phyloP scores from a whole-genome alignment of 768 basidiomycete genomes.

The Lactarius pseudohatsudake region DNA sequence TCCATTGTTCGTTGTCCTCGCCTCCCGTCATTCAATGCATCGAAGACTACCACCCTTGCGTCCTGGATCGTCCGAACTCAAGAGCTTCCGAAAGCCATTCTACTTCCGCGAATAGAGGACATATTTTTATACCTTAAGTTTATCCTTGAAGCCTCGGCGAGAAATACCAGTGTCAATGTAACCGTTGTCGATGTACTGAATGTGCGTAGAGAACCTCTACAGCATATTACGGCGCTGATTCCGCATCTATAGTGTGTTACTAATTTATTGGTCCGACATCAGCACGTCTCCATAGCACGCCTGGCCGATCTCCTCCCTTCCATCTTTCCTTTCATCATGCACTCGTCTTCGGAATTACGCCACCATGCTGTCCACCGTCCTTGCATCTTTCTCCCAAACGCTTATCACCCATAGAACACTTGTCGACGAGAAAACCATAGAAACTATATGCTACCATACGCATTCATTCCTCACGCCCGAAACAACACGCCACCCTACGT shows the following conservation, averaged over 20 bases:
- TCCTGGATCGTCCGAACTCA: slow-evolving; percentile 23
- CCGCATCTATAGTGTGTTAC: slow-evolving; percentile 14
- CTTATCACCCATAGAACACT: slow-evolving; percentile 11
- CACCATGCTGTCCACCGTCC: slow-evolving; percentile 17
- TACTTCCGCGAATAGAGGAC: slow-evolving; percentile 16
- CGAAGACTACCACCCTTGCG: slow-evolving; percentile 15
- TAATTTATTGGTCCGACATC: slow-evolving; percentile 18
- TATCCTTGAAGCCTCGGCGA: slow-evolving; percentile 11
- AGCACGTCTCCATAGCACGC: slow-evolving; percentile 8
- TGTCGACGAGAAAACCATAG: slow-evolving; percentile 7
- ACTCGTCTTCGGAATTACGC: slow-evolving; percentile 20
- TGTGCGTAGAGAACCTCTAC: slow-evolving; percentile 1
- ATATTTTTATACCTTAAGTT: slow-evolving; percentile 12
- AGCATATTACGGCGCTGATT: not conserved
- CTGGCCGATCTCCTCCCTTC: slow-evolving; percentile 19
- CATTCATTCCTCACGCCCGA: slow-evolving; percentile 23
- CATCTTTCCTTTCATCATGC: slow-evolving; percentile 20
- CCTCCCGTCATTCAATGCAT: slow-evolving; percentile 1
- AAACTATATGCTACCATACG: slow-evolving; percentile 19
- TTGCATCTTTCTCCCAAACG: slow-evolving; percentile 19
- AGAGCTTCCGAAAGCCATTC: slow-evolving; percentile 15
- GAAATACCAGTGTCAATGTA: slow-evolving; percentile 12
- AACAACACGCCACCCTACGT: slow-evolving; percentile 24
- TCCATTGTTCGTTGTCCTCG: slow-evolving; percentile 4
- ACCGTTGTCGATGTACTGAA: slow-evolving; percentile 17